phyloP scores from a whole-genome alignment of 192 early-diverging fungal species.

The Coemansia sp. region DNA sequence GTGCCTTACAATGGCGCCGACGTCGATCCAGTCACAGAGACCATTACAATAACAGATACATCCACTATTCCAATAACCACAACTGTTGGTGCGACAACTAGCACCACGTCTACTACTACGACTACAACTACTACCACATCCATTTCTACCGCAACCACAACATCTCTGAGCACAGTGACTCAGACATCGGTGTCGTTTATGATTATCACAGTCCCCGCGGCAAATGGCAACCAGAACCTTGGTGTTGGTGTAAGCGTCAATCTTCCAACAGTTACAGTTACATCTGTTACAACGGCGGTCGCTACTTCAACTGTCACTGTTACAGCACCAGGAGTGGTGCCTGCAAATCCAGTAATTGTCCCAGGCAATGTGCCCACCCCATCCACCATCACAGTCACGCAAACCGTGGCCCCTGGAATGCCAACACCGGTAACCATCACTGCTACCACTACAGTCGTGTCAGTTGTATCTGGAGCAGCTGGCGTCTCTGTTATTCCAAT shows the following conservation, averaged over 20 bases:
- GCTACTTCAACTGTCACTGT: neutral
- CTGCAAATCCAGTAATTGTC: neutral
- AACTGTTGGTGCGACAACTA: neutral
- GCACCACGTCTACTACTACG: neutral
- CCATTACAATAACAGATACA: neutral
- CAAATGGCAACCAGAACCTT: neutral
- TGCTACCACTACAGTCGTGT: neutral
- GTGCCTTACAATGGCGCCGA: neutral
- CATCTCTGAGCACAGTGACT: neutral
- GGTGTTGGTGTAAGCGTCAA: neutral
- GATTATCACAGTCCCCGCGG: neutral
- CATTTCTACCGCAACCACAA: neutral
- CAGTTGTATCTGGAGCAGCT: neutral
- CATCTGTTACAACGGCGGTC: neutral
- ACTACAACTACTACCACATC: neutral
- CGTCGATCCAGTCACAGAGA: neutral
- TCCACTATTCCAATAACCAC: neutral
- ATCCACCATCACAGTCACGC: neutral
- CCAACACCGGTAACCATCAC: neutral
- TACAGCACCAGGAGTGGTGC: neutral
- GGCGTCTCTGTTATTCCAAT: neutral
- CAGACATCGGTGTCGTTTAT: neutral
- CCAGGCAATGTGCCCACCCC: neutral
- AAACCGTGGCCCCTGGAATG: neutral
- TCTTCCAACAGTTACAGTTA: neutral